phyloP scores from a whole-genome alignment of 75 land plant species.

The Cupressus sempervirens region DNA sequence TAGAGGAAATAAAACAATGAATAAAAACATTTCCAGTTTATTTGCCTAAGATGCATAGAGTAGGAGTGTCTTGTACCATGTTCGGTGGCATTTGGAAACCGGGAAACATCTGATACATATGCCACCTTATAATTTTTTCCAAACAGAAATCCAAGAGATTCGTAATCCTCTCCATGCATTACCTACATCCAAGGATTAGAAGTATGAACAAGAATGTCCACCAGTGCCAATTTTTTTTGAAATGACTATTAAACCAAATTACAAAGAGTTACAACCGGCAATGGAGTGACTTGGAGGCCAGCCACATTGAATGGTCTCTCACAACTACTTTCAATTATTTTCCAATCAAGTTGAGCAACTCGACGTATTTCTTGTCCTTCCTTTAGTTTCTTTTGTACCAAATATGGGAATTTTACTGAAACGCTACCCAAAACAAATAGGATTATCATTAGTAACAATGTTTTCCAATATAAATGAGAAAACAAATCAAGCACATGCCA shows the following conservation, averaged over 20 bases:
- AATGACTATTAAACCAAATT: background rate
- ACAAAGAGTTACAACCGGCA: slow-evolving; percentile 53
- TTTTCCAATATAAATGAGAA: background rate
- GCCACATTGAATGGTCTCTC: slow-evolving; percentile 63
- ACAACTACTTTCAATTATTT: slow-evolving; percentile 56
- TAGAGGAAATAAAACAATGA: background rate
- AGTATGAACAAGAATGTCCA: background rate
- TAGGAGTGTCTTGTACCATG: slow-evolving; percentile 30
- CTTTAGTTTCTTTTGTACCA: slow-evolving; percentile 61
- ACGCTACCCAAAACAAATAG: slow-evolving; percentile 47
- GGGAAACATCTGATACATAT: slow-evolving; percentile 96
- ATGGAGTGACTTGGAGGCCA: slow-evolving; percentile 78
- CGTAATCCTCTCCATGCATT: slow-evolving; percentile 98
- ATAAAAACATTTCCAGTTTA: background rate
- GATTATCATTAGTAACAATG: background rate
- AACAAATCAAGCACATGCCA: background rate
- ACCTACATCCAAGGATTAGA: slow-evolving; percentile 45
- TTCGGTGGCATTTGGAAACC: slow-evolving; percentile 69
- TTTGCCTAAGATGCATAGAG: slow-evolving; percentile 11
- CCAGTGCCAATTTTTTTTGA: background rate
- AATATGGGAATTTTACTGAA: slow-evolving; percentile 72
- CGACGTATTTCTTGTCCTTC: slow-evolving; percentile 95
- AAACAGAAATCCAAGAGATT: slow-evolving; percentile 88
- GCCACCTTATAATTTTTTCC: slow-evolving; percentile 75
- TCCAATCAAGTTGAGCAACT: slow-evolving; percentile 92